Base-by-base conservation (phyloP, 495 filamentous ascomycete genomes). In the Aspergillus biplanus region DNA sequence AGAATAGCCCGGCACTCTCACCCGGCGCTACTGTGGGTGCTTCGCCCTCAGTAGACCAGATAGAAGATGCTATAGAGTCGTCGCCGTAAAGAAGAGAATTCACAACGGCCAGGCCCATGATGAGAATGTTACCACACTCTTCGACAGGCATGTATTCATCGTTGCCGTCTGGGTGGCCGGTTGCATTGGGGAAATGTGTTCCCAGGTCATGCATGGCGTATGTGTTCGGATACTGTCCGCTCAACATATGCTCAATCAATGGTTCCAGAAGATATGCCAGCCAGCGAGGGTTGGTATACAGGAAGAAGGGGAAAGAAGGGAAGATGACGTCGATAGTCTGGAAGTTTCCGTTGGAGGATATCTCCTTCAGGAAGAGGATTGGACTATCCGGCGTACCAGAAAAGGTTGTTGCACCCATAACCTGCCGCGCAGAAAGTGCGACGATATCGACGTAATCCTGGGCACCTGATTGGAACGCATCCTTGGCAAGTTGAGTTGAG, bases 91-190 rank as follows among this genome's bases (percentile, higher is more conserved):
- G 84, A 33, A 97, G 77, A 1, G 91, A 90, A 68, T 97, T 96
- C 11, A 90, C 89, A 49, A 97, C 77, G 0, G 92, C 90, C 53
- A 98, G 80, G 0, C 89, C 93, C 93, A 98, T 96, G 72, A 97
- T 96, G 37, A 98, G 77, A 81, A 98, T 98, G 67, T 98, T 91
- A 4, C 94, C 94, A 67, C 94, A 97, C 70, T 98, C 94, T 69
- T 98, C 94, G 2, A 98, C 91, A 0, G 94, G 94, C 94, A 98
- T 98, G 62, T 97, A 94, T 71, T 98, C 94, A 62, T 98, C 94
- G 1, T 81, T 81, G 11, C 94, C 94, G 67, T 96, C 92, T 1
- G 86, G 75, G 73, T 98, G 93, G 3, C 94, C 94, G 0, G 93
- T 97, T 5, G 91, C 87, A 68, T 98, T 98, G 16, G 94, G 94